Evolutionary conservation across 306 rosid species (phyloP).

Genomic region (Gleditsia sinensis): DNA sequence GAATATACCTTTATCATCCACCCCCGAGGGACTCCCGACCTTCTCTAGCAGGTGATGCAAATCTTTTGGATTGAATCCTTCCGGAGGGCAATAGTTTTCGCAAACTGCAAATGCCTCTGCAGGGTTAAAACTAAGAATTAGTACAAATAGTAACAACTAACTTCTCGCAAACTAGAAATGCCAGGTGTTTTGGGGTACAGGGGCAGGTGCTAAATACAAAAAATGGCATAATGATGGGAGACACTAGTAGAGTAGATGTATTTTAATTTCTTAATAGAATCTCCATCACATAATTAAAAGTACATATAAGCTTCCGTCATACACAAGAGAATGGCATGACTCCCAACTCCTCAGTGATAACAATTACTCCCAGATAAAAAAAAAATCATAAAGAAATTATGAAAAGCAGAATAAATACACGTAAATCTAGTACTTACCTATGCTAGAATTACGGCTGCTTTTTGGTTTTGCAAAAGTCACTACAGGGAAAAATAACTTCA

Average conservation of each 20-base stretch:
- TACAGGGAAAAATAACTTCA: conserved; percentile 88
- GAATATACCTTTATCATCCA: conserved; percentile 76
- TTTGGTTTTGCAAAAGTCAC: conserved; percentile 98
- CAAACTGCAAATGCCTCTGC: conserved; percentile 99
- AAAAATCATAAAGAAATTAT: neutral
- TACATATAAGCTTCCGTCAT: conserved; percentile 3
- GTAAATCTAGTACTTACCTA: conserved; percentile 66
- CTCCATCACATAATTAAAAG: neutral
- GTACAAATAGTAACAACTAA: conserved; percentile 10
- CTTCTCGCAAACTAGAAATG: conserved; percentile 21
- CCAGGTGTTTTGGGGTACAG: conserved; percentile 10
- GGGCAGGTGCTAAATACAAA: neutral
- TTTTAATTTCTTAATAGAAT: neutral
- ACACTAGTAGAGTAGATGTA: neutral
- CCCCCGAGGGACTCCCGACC: conserved; percentile 97
- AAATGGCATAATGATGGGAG: neutral
- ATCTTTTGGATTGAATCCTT: conserved; percentile 87
- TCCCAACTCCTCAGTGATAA: conserved; percentile 20
- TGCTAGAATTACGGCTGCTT: conserved; percentile 98
- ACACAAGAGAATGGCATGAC: neutral
- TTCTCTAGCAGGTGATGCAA: conserved; percentile 84
- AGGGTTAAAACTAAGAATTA: conserved; percentile 30
- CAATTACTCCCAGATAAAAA: neutral
- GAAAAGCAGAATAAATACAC: conserved; percentile 15
- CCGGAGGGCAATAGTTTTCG: conserved; percentile 93